phyloP scores from a whole-genome alignment of 352 stramenopile species.

The Phytophthora hibernalis region DNA sequence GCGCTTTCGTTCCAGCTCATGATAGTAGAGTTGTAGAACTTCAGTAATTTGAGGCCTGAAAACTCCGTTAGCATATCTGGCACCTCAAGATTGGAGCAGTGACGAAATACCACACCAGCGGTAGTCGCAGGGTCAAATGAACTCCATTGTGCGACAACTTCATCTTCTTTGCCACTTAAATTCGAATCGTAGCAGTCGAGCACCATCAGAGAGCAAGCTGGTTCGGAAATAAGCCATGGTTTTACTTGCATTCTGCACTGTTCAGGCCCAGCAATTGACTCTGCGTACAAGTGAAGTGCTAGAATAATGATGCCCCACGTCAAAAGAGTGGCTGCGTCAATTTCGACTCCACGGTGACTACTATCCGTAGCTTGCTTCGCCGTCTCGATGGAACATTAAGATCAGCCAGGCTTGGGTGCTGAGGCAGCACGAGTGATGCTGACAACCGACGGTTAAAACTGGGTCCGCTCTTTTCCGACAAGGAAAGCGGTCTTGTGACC shows the following conservation, averaged over 20 bases:
- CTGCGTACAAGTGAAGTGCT: slow-evolving; percentile 24
- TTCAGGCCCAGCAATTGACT: not conserved
- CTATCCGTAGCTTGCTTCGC: not conserved
- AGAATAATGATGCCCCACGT: slow-evolving; percentile 30
- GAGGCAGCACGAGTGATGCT: slow-evolving; percentile 1
- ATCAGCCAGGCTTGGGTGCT: not conserved
- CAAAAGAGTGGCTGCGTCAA: slow-evolving; percentile 24
- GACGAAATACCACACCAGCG: slow-evolving; percentile 40
- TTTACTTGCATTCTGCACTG: slow-evolving; percentile 39
- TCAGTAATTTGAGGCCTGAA: slow-evolving; percentile 37
- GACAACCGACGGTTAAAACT: slow-evolving; percentile 1
- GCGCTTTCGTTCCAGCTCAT: slow-evolving; percentile 31
- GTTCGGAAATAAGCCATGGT: slow-evolving; percentile 31
- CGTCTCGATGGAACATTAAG: not conserved
- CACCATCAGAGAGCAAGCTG: slow-evolving; percentile 35
- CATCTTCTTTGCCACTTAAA: slow-evolving; percentile 3
- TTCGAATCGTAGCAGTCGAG: slow-evolving; percentile 25
- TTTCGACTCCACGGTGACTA: not conserved
- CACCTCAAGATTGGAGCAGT: slow-evolving; percentile 49
- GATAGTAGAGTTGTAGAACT: slow-evolving; percentile 58
- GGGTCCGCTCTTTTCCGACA: not conserved
- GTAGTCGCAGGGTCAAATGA: slow-evolving; percentile 30
- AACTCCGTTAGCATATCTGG: slow-evolving; percentile 34
- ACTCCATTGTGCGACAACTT: slow-evolving; percentile 26
- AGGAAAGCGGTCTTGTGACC: not conserved